Percentiles rank a stretch among this genome's conserved stretches.
phyloP scores from a whole-genome alignment of 305 asterid genomes.

The Andrographis paniculata region DNA sequence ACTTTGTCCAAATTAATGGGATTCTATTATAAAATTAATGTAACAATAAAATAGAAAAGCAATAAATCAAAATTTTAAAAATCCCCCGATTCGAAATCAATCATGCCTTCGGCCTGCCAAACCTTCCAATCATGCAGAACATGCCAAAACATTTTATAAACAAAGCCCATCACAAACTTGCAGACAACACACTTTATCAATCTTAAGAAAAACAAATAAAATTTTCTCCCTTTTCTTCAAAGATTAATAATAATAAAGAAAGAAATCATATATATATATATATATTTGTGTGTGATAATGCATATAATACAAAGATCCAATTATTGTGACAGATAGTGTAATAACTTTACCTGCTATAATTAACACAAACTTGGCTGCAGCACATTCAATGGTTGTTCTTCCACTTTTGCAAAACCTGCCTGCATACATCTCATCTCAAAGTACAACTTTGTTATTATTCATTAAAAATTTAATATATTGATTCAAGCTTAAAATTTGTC shows the following conservation, averaged over 20 bases:
- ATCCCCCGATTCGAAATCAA: background rate
- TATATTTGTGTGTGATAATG: too few species aligned
- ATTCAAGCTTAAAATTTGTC: too few species aligned
- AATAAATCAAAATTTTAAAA: too few species aligned
- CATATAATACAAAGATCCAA: too few species aligned
- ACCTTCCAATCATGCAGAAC: conserved; percentile 1
- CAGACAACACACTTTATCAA: background rate
- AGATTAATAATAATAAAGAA: too few species aligned
- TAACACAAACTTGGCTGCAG: background rate
- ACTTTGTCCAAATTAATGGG: too few species aligned
- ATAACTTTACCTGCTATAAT: background rate
- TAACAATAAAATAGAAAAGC: too few species aligned
- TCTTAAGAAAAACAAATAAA: background rate
- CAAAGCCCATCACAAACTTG: background rate
- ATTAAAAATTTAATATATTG: too few species aligned
- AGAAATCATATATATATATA: background rate
- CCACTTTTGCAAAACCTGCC: background rate
- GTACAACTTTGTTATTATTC: too few species aligned
- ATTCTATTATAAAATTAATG: too few species aligned
- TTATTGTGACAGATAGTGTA: background rate
- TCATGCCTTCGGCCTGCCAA: background rate
- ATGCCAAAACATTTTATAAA: conserved; percentile 1
- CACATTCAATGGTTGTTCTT: background rate
- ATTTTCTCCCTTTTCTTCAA: too few species aligned
- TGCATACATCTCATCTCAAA: too few species aligned